These are phyloP conservation scores for Starmera pachycereana DNA, from an alignment of 805 yeast species.

Conservation along the genomic window DNA sequence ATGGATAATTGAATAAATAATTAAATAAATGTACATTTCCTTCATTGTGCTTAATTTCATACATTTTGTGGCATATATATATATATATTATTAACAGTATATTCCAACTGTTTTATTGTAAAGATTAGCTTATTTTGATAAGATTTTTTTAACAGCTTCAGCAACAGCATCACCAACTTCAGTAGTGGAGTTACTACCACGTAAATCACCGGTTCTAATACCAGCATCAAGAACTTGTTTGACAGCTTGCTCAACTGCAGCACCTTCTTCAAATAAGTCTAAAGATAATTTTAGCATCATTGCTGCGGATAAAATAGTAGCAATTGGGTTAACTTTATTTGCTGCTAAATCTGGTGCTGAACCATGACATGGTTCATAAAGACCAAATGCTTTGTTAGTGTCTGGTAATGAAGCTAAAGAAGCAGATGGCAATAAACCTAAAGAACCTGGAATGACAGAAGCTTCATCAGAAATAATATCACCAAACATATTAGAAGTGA, in stretches of 20 bases:
- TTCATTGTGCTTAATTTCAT: too few species aligned
- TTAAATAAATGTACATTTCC: too few species aligned
- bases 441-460: conserved; percentile 93
- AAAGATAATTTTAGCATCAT: conserved; percentile 94
- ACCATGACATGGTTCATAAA: conserved; percentile 98
- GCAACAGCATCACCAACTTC: conserved; percentile 96
- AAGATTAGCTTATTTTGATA: conserved; percentile 18
- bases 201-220: conserved; percentile 84
- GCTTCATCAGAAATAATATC: conserved; percentile 98
- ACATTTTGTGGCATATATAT: neutral
- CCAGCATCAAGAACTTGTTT: conserved; percentile 71
- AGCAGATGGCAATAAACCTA: conserved; percentile 90
- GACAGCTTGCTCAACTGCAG: conserved; percentile 83
- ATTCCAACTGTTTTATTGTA: neutral
- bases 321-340: conserved; percentile 90
- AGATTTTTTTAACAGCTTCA: conserved; percentile 49
- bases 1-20: too few species aligned
- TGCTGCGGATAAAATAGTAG: conserved; percentile 91
- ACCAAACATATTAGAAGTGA: conserved; percentile 96
- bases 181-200: conserved; percentile 71
- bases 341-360: conserved; percentile 90
- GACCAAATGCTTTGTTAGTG: conserved; percentile 86
- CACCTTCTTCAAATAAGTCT: conserved; percentile 75
- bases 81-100: neutral
- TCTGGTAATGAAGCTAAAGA: conserved; percentile 97